Evolutionary conservation across 2,329 filamentous ascomycete genomes (phyloP).

Genomic region (Fusarium chuoi): DNA sequence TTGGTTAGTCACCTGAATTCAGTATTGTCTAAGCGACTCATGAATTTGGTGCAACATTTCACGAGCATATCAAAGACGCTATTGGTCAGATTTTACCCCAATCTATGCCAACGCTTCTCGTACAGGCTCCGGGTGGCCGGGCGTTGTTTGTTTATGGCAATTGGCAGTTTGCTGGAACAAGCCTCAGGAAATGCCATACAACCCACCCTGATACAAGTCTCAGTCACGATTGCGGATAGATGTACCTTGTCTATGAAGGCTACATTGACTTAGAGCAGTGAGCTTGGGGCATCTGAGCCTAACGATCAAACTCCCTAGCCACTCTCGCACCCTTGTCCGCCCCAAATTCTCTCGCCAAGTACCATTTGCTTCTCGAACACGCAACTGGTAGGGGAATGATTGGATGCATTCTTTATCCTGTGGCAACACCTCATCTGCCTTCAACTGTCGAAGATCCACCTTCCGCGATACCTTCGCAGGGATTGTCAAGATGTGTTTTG

Average conservation of each 20-base stretch:
- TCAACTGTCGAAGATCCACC: slow-evolving; percentile 38
- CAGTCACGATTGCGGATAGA: slow-evolving; percentile 26
- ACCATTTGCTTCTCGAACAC: slow-evolving; percentile 29
- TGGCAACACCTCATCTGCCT: slow-evolving; percentile 30
- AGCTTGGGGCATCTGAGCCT: slow-evolving; percentile 3
- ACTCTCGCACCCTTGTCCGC: slow-evolving; percentile 23
- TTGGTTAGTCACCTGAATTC: slow-evolving; percentile 23
- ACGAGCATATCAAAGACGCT: background rate
- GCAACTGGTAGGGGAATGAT: slow-evolving; percentile 20
- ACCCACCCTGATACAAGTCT: slow-evolving; percentile 14
- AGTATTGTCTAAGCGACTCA: slow-evolving; percentile 19
- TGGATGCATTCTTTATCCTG: slow-evolving; percentile 17
- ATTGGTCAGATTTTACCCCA: slow-evolving; percentile 20
- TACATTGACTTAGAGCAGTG: slow-evolving; percentile 8
- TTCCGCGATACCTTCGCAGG: slow-evolving; percentile 21
- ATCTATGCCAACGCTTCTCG: slow-evolving; percentile 11
- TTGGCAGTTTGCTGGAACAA: slow-evolving; percentile 2
- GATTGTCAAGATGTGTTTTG: slow-evolving; percentile 18
- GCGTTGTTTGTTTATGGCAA: slow-evolving; percentile 13
- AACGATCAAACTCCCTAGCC: slow-evolving; percentile 6
- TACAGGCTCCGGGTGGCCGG: slow-evolving; percentile 24
- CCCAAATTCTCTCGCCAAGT: slow-evolving; percentile 28
- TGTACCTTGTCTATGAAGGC: slow-evolving; percentile 17
- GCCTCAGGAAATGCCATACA: slow-evolving; percentile 7
- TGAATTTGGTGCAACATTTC: slow-evolving; percentile 17